Evolutionary conservation across 2,329 filamentous ascomycete species (phyloP), one percentile per base, ranked within the genome.

Genomic region (Cladosporium sp.): DNA sequence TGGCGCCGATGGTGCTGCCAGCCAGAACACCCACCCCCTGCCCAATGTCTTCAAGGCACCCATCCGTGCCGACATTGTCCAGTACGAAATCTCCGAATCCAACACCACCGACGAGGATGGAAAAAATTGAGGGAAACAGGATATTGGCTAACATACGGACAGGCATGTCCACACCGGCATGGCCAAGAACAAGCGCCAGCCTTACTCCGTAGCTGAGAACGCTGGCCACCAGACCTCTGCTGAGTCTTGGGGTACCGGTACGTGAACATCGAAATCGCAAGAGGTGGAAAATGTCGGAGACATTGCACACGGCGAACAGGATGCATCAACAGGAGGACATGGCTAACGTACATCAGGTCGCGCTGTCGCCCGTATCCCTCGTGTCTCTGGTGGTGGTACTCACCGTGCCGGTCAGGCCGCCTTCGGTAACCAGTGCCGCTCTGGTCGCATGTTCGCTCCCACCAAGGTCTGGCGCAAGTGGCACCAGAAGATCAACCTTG

Each of bases 401-500:
- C 94, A 99, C 88, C 93, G 94, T 86, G 94, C 94, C 76, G 94
- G 94, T 84, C 94, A 99, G 85, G 94, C 94, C 80, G 94, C 94
- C 72, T 99, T 97, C 81, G 94, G 94, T 91, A 99, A 99, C 90
- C 91, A 93, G 91, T 99, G 94, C 84, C 92, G 94, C 79, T 96
- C 93, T 77, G 94, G 95, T 84, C 94, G 94, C 83, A 99, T 99
- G 94, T 99, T 99, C 83, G 94, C 94, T 71, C 94, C 94, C 70
- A 99, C 94, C 82, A 99, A 99, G 89, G 89, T 96, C 83, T 99
- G 94, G 95, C 87, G 94, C 79, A 97, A 96, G 85, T 99, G 94
- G 95, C 94, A 99, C 86, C 86, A 97, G 85, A 97, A 97, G 91
- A 86, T 99, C 87, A 96, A 96, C 86, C 86, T 95, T 80, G 89